Evolutionary conservation across 305 asterid genomes (phyloP), one percentile per base, ranked within the genome.

Genomic region (Fraxinus dipetala): DNA sequence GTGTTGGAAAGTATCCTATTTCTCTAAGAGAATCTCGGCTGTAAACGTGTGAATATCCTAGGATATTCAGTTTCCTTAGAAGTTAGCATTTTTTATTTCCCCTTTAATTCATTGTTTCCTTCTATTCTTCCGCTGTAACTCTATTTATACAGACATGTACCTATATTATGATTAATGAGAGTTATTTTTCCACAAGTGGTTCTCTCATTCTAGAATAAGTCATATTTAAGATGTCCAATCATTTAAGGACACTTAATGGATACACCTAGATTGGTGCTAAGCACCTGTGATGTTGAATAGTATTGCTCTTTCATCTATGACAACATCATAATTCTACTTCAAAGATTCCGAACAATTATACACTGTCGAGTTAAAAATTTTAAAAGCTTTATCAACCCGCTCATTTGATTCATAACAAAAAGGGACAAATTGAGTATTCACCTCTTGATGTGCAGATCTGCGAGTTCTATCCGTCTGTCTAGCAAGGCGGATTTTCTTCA

Each of bases 391-490:
- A 78, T 48, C 56, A 22, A 35, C 56, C 56, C 0, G 6, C 7
- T 72, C 10, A 69, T 28, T 73, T 59, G 9, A 5, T 48, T 54
- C 2, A 34, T 6, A 16, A 18, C 59, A 77, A 24, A 78, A 56
- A 54, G 5, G 38, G 38, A 72, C n/a, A 72, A 35, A 79, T 73
- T 2, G 82, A 77, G 59, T n/a, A 48, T 81, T 85, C 75, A 94
- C 99, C 98, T 96, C 99, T 89, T 83, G 98, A 84, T 90, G 99
- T 34, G 98, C 98, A 85, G 99, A 96, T 86, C 98, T 87, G 73
- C 99, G 98, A 69, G 97, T 96, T 84, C 99, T 90, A 85, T 92
- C 96, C 69, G 98, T 85, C 92, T 96, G 98, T 59, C 99, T 97
- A 72, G 99, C 99, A 78, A 96, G 98, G 75, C 99, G 95, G 36